Evolutionary conservation across 768 basidiomycete species (phyloP).

Genomic region (Xanthoconium stramineum): DNA sequence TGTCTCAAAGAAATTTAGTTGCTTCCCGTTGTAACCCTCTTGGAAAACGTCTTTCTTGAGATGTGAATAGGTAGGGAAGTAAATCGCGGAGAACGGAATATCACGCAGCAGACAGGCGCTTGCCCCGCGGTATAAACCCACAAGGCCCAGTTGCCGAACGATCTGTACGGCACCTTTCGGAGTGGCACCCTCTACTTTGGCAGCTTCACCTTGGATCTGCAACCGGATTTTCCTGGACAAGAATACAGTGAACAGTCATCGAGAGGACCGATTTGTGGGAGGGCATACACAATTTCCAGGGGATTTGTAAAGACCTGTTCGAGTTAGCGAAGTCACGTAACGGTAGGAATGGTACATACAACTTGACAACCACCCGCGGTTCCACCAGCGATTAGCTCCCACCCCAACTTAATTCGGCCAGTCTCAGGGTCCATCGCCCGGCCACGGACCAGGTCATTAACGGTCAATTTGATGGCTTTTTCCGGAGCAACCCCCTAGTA

Average conservation of each 20-base stretch:
- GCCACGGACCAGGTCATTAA: slow-evolving; percentile 87
- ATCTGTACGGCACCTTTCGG: slow-evolving; percentile 91
- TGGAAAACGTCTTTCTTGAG: slow-evolving; percentile 92
- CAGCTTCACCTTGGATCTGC: slow-evolving; percentile 94
- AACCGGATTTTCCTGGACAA: slow-evolving; percentile 79
- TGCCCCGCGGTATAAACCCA: slow-evolving; percentile 92
- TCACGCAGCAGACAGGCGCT: slow-evolving; percentile 92
- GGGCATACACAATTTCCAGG: slow-evolving; percentile 84
- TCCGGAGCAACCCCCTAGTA: slow-evolving; percentile 88
- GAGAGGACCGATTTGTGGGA: background rate
- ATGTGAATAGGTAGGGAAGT: slow-evolving; percentile 86
- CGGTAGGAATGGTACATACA: slow-evolving; percentile 47
- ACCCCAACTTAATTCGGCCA: slow-evolving; percentile 84
- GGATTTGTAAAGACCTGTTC: slow-evolving; percentile 93
- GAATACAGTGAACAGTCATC: background rate
- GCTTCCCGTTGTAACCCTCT: slow-evolving; percentile 94
- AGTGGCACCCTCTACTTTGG: slow-evolving; percentile 75
- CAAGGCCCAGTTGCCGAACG: slow-evolving; percentile 83
- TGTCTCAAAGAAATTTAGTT: slow-evolving; percentile 87
- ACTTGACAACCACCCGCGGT: slow-evolving; percentile 97
- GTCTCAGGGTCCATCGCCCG: slow-evolving; percentile 92
- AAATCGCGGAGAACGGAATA: slow-evolving; percentile 95
- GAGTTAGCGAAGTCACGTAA: slow-evolving; percentile 15
- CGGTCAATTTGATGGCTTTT: slow-evolving; percentile 97
- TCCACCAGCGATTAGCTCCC: slow-evolving; percentile 92